A percentile compares a stretch with the other conserved stretches of the same genome.
phyloP scores from a whole-genome alignment of 345 rosid genomes.

The Clausena lansium region DNA sequence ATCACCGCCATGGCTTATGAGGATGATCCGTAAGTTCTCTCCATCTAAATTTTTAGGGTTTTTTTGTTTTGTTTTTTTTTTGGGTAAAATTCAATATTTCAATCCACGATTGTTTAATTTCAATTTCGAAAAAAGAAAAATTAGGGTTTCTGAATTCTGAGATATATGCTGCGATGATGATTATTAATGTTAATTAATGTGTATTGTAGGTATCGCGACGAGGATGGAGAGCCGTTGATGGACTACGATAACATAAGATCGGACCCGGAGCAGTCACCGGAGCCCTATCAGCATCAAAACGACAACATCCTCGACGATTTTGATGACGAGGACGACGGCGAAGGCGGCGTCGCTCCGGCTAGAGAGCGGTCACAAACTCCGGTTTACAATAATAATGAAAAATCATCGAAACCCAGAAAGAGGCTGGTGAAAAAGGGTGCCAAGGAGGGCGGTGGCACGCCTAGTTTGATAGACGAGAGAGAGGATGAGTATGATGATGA shows the following conservation, averaged over 20 bases:
- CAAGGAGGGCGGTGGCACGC: conserved; percentile 16
- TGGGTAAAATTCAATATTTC: background rate
- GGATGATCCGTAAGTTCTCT: conserved; percentile 65
- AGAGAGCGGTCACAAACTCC: conserved; percentile 67
- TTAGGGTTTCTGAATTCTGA: conserved; percentile 1
- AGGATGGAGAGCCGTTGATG: conserved; percentile 94
- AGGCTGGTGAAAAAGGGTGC: conserved; percentile 72
- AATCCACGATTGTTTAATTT: background rate
- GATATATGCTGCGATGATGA: background rate
- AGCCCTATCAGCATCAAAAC: conserved; percentile 40
- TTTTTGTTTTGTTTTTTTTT: too few relatives aligned
- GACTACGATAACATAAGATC: conserved; percentile 76
- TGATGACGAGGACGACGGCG: conserved; percentile 40
- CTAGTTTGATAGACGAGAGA: conserved; percentile 45
- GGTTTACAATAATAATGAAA: conserved; percentile 61
- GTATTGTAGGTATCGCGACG: conserved; percentile 70
- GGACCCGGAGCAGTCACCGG: conserved; percentile 60
- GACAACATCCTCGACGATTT: conserved; percentile 46
- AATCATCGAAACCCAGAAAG: conserved; percentile 71
- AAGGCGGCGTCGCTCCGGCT: conserved; percentile 28
- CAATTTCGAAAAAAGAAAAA: background rate
- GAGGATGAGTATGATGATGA: conserved; percentile 31
- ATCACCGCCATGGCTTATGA: conserved; percentile 52
- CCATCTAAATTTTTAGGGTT: conserved; percentile 9
- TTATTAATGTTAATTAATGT: background rate